Percentiles rank a stretch among this genome's conserved stretches.
These are phyloP conservation scores for Chalciporus chontae DNA, from an alignment of 768 basidiomycete species.

Conservation along the genomic window DNA sequence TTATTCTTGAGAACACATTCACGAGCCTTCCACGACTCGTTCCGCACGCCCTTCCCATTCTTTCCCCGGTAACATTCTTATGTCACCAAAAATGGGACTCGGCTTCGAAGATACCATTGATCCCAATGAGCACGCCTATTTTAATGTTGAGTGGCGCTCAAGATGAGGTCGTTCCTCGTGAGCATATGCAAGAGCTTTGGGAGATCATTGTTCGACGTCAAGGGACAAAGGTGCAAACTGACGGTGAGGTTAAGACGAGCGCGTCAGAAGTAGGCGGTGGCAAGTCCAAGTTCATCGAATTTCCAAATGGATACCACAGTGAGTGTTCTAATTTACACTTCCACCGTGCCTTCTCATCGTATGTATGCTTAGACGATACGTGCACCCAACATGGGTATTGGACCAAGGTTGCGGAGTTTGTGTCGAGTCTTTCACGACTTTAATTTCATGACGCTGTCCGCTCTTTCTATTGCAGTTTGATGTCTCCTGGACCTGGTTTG, in stretches of 20 bases:
- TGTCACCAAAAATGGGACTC: conserved; percentile 91
- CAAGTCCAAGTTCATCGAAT: conserved; percentile 54
- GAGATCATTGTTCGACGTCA: conserved; percentile 51
- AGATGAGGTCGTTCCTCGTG: conserved; percentile 53
- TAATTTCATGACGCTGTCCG: not conserved
- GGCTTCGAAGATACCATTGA: conserved; percentile 55
- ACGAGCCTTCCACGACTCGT: conserved; percentile 78
- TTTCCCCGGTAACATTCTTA: conserved; percentile 71
- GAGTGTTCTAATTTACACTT: conserved; percentile 14
- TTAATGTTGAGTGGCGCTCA: conserved; percentile 73
- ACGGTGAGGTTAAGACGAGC: conserved; percentile 27
- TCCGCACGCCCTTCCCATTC: conserved; percentile 72
- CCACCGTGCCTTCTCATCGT: not conserved
- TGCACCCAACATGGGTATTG: conserved; percentile 55
- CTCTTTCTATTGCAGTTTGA: not conserved
- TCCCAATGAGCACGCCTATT: conserved; percentile 66
- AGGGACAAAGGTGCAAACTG: conserved; percentile 29
- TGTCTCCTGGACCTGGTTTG: not conserved
- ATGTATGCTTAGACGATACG: conserved; percentile 43
- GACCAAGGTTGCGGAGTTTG: conserved; percentile 47
- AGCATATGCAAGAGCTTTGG: conserved; percentile 65
- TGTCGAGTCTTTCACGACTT: conserved; percentile 25
- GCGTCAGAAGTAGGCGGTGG: conserved; percentile 48
- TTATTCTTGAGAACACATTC: conserved; percentile 94
- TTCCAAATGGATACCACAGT: conserved; percentile 56